Percentiles rank a stretch among this genome's conserved stretches.
These are phyloP conservation scores for Ensete ventricosum DNA, from an alignment of 176 grass and related monocot genomes.

Conservation along the genomic window DNA sequence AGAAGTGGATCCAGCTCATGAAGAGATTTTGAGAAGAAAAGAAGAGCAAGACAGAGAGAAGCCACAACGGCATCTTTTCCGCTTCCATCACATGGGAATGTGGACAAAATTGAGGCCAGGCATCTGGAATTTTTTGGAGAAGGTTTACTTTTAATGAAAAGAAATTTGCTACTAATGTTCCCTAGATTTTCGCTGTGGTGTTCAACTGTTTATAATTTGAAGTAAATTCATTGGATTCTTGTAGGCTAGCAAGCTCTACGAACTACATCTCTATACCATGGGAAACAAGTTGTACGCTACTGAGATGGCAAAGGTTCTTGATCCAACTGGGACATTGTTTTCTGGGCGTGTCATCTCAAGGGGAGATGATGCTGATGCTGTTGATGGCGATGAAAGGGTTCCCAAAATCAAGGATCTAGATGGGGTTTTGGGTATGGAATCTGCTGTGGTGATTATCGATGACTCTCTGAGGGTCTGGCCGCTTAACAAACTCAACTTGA, in stretches of 20 bases:
- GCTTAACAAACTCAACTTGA: constrained; percentile 90
- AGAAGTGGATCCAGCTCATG: constrained; percentile 73
- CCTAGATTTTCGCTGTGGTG: background rate
- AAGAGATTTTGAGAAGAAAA: constrained; percentile 84
- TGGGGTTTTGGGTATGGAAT: constrained; percentile 93
- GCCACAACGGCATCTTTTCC: constrained; percentile 67
- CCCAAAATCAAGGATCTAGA: constrained; percentile 98
- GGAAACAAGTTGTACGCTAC: constrained; percentile 94
- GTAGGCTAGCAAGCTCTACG: constrained; percentile 79
- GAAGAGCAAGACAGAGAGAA: constrained; percentile 74
- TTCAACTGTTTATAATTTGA: constrained; percentile 9
- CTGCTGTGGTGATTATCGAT: constrained; percentile 90
- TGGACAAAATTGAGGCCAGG: constrained; percentile 97
- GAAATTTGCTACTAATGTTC: background rate
- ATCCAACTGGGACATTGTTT: constrained; percentile 68
- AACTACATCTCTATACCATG: constrained; percentile 97
- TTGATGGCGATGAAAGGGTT: constrained; percentile 68
- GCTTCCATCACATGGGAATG: constrained; percentile 90
- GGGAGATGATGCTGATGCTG: constrained; percentile 60
- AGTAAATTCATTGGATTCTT: constrained; percentile 9
- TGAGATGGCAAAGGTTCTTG: constrained; percentile 96
- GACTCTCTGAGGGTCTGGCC: constrained; percentile 92
- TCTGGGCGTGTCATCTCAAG: constrained; percentile 87
- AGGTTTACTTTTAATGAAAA: constrained; percentile 35
- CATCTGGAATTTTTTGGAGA: constrained; percentile 96